These are phyloP conservation scores for Sphaerobolus stellatus DNA, from an alignment of 1,284 basidiomycete genomes.

Conservation along the genomic window DNA sequence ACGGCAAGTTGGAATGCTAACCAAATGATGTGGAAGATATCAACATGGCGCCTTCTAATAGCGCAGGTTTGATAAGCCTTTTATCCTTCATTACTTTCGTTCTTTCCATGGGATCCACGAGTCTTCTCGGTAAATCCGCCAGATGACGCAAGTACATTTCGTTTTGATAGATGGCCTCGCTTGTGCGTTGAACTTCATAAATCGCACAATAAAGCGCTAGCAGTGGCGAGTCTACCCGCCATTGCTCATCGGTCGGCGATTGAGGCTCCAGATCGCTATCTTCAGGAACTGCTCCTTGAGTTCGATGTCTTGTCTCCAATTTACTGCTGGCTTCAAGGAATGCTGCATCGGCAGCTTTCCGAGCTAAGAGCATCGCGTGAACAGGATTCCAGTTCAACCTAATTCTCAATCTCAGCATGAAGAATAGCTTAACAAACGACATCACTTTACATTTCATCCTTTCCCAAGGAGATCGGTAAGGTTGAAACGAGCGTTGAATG, in stretches of 20 bases:
- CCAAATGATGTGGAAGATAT: not conserved
- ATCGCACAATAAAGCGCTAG: constrained; percentile 1
- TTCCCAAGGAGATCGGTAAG: not conserved
- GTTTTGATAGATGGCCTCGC: not conserved
- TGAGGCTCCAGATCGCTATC: not conserved
- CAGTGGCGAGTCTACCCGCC: not conserved
- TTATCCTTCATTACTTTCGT: not conserved
- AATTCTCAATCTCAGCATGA: not conserved
- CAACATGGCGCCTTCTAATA: not conserved
- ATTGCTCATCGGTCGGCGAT: not conserved
- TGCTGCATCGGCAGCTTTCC: not conserved
- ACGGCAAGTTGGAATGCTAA: not conserved
- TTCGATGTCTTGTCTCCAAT: not conserved
- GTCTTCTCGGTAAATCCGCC: not conserved
- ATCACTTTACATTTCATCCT: not conserved
- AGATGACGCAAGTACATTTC: not conserved
- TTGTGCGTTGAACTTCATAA: not conserved
- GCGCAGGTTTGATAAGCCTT: not conserved
- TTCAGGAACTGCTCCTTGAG: not conserved
- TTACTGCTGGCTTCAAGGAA: not conserved
- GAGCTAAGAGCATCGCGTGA: not conserved
- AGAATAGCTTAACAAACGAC: not conserved
- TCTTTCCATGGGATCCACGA: not conserved
- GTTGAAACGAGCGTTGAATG: not conserved
- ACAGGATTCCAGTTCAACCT: not conserved